Conservation (phyloP, 257 asterid genomes). For the Solanum dulcamara region DNA sequence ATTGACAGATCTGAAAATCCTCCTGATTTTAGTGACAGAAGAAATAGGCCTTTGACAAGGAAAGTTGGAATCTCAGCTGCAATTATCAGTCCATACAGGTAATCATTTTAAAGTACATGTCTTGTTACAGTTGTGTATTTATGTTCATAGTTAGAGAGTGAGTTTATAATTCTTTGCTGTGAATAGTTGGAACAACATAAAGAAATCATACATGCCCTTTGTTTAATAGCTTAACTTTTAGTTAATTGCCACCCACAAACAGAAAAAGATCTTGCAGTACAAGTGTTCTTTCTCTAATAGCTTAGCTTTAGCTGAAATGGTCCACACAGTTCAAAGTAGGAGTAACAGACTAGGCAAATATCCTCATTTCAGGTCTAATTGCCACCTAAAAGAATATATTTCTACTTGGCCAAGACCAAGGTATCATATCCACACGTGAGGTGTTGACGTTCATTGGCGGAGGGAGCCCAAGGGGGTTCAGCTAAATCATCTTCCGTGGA, state of each 20-base stretch:
- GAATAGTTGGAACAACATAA: background rate
- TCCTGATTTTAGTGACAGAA: slow-evolving; percentile 67
- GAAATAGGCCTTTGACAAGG: slow-evolving; percentile 77
- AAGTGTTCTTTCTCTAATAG: background rate
- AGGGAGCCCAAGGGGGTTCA: background rate
- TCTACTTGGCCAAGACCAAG: background rate
- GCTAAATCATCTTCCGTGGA: background rate
- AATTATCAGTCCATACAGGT: slow-evolving; percentile 87
- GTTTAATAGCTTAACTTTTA: background rate
- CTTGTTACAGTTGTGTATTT: background rate
- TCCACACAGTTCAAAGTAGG: background rate
- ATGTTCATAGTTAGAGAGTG: background rate
- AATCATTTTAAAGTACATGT: background rate
- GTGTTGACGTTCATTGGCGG: background rate
- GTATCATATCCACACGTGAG: background rate
- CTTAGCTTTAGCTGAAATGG: background rate
- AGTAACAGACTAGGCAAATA: background rate
- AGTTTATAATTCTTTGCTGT: background rate
- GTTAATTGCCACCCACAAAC: background rate
- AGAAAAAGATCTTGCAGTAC: background rate
- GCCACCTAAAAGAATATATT: background rate
- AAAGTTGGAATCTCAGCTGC: slow-evolving; percentile 80
- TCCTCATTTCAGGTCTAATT: background rate
- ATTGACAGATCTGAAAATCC: slow-evolving; percentile 45
- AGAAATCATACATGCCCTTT: background rate